Evolutionary conservation across 345 rosid genomes (phyloP).

Genomic region (Physaria fendleri): DNA sequence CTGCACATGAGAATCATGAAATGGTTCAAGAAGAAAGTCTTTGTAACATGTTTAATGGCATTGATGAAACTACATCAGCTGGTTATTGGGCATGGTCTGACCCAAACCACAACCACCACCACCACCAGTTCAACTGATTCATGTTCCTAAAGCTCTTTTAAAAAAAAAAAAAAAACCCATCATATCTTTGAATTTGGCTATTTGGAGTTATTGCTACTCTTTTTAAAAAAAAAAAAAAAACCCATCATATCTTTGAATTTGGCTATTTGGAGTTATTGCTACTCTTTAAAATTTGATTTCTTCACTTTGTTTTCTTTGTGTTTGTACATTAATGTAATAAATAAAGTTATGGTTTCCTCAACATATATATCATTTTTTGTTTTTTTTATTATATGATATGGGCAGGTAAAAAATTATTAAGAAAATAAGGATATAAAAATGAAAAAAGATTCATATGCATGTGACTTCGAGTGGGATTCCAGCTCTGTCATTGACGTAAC

Average conservation of each 20-base stretch:
- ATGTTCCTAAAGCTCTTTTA: background rate
- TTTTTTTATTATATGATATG: slow-evolving; percentile 17
- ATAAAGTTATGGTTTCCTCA: background rate
- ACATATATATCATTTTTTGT: slow-evolving; percentile 18
- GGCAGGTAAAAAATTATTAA: slow-evolving; percentile 24
- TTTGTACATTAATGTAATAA: slow-evolving; percentile 8
- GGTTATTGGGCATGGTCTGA: slow-evolving; percentile 73
- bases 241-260: slow-evolving; percentile 13
- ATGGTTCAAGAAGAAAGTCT: slow-evolving; percentile 51
- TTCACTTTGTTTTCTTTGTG: slow-evolving; percentile 1
- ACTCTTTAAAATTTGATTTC: background rate
- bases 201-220: slow-evolving; percentile 10
- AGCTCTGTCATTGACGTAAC: slow-evolving; percentile 46
- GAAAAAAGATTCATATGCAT: slow-evolving; percentile 34
- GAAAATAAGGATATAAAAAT: slow-evolving; percentile 9
- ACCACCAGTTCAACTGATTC: slow-evolving; percentile 23
- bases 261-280: slow-evolving; percentile 8
- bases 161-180: background rate
- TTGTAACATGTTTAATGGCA: slow-evolving; percentile 62
- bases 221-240: no score
- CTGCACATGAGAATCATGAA: slow-evolving; percentile 39
- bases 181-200: slow-evolving; percentile 15
- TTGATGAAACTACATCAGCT: slow-evolving; percentile 53
- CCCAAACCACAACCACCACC: slow-evolving; percentile 37
- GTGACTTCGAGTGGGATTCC: slow-evolving; percentile 62